Evolutionary conservation across 805 yeast species (phyloP), one percentile per base, ranked within the genome.

Genomic region (Nakazawaea pomicola): DNA sequence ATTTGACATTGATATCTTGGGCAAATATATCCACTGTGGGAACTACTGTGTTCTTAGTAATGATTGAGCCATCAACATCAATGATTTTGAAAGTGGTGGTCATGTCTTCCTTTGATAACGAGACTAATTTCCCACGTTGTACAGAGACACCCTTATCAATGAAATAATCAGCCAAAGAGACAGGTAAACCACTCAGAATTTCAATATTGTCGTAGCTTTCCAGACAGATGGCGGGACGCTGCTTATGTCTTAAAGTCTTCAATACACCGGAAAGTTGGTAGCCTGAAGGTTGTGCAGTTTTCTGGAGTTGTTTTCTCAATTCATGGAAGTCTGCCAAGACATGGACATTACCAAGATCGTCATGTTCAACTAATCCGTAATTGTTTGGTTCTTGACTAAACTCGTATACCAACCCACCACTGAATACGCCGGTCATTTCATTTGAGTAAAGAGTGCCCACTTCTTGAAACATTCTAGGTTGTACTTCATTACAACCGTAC

Each of bases 371-470:
- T 28, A 87, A 61, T 1, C 95, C 95, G 58, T 86, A 86, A 49
- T 81, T 78, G 57, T 87, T 86, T 6, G 80, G 73, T 51, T 83
- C 95, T 53, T 84, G 87, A 4, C 88, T 71, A 57, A 71, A 86
- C 57, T 86, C 95, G 51, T 87, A 87, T 4, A 83, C 87, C 38
- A 87, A 62, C 0, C 95, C 97, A 6, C 97, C 97, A 42, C 87
- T 75, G 55, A 90, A 87, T 1, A 79, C 83, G 11, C 70, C 70
- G 19, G 78, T 66, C 97, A 90, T 89, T 32, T 76, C 76, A 8
- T 64, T 57, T 0, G 95, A 81, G 54, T 77, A 87, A 17, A 90
- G 65, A 2, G 86, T 68, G 15, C 67, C 68, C 19, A 88, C 75
- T 56, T 90, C 97, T 32, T 81, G 86, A 60, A 90, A 90, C 4